Percentiles rank a stretch among this genome's conserved stretches.
Conservation (phyloP, 192 early-diverging fungal species). For the Coemansia nantahalensis region DNA sequence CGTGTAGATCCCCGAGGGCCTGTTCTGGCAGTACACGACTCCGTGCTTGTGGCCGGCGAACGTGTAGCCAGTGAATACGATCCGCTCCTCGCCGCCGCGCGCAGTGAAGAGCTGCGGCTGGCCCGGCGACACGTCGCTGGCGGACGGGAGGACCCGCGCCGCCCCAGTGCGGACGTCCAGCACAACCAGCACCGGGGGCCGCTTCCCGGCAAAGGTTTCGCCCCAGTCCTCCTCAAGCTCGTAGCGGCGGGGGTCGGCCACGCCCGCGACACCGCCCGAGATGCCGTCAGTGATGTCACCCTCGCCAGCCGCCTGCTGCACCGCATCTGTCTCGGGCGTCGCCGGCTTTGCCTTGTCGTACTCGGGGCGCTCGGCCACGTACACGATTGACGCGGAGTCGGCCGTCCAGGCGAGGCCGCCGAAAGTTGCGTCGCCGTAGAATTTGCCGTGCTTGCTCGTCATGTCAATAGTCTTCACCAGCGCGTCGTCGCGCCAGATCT, state of each 20-base stretch:
- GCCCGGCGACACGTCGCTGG: conserved; percentile 36
- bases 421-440: conserved; percentile 69
- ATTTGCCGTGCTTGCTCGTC: conserved; percentile 64
- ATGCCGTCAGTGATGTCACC: conserved; percentile 42
- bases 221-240: conserved; percentile 65
- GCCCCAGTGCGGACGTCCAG: conserved; percentile 48
- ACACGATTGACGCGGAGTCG: conserved; percentile 57
- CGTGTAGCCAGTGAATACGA: conserved; percentile 69
- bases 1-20: conserved; percentile 58
- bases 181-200: conserved; percentile 55
- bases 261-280: conserved; percentile 30
- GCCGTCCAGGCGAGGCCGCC: conserved; percentile 63
- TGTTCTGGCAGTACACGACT: conserved; percentile 67
- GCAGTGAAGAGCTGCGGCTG: conserved; percentile 54
- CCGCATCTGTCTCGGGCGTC: neutral
- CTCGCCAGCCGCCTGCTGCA: neutral
- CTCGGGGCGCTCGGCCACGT: conserved; percentile 66
- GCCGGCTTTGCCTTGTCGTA: conserved; percentile 29
- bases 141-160: conserved; percentile 19
- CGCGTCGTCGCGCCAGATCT: conserved; percentile 58
- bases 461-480: conserved; percentile 62
- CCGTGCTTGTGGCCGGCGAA: conserved; percentile 59
- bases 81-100: conserved; percentile 10
- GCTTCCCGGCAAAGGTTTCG: conserved; percentile 64
- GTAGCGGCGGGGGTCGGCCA: conserved; percentile 47